phyloP scores from a whole-genome alignment of 306 rosid species.

The Crotalaria pallida region DNA sequence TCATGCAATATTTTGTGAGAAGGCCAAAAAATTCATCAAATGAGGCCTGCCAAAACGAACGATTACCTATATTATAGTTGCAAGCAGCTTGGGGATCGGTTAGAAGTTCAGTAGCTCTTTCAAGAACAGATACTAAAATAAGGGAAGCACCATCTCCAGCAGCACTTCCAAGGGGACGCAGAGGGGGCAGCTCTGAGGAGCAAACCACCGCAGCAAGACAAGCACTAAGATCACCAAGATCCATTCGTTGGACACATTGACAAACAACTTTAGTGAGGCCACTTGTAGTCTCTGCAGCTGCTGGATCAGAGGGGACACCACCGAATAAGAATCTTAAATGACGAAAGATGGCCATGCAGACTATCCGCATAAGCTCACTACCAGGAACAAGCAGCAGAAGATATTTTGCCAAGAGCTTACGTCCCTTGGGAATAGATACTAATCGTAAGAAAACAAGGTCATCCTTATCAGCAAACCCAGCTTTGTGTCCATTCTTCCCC shows the following conservation, averaged over 20 bases:
- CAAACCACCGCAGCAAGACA: constrained; percentile 66
- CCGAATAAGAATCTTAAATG: constrained; percentile 56
- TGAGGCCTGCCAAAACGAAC: constrained; percentile 53
- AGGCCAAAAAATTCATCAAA: constrained; percentile 51
- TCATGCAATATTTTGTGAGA: constrained; percentile 47
- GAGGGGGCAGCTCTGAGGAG: constrained; percentile 59
- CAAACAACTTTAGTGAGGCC: constrained; percentile 40
- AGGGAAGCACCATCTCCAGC: constrained; percentile 48
- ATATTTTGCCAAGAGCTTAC: constrained; percentile 42
- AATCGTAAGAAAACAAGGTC: constrained; percentile 47
- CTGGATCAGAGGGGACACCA: constrained; percentile 38
- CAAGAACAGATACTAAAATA: constrained; percentile 44
- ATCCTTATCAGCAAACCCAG: constrained; percentile 45
- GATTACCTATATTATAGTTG: constrained; percentile 31
- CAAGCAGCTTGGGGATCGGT: constrained; percentile 33
- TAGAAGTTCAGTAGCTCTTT: constrained; percentile 36
- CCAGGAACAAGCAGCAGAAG: constrained; percentile 50
- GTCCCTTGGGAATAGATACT: constrained; percentile 42
- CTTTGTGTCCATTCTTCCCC: constrained; percentile 46
- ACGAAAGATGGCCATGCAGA: constrained; percentile 53
- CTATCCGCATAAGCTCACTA: constrained; percentile 47
- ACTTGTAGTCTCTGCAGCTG: constrained; percentile 37
- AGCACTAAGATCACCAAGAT: constrained; percentile 46
- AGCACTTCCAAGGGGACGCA: constrained; percentile 44
- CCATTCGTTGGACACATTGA: constrained; percentile 48